A percentile compares a stretch with the other conserved stretches of the same genome.
Conservation (phyloP, 805 yeast genomes). For the Spathaspora hagerdaliae region DNA sequence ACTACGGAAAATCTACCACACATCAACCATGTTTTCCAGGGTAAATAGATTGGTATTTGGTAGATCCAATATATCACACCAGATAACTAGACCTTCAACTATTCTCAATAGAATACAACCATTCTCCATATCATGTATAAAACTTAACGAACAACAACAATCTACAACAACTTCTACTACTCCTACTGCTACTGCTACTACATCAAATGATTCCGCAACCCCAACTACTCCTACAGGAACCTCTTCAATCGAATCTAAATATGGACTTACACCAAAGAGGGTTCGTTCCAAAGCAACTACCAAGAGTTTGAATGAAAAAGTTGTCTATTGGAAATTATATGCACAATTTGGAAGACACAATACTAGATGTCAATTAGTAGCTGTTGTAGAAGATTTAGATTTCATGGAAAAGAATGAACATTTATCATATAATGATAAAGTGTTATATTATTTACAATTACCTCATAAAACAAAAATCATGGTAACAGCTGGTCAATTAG, state of each 20-base stretch:
- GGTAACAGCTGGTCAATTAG: conserved; percentile 78
- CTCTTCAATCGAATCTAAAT: not conserved
- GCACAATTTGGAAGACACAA: conserved; percentile 79
- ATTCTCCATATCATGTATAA: not conserved
- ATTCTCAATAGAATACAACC: not conserved
- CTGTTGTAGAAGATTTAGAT: conserved; percentile 62
- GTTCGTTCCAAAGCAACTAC: not conserved
- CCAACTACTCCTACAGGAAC: not conserved
- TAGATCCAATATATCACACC: not conserved
- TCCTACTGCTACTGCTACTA: too few species aligned
- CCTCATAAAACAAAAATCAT: conserved; percentile 72
- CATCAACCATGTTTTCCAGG: not conserved
- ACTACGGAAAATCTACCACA: not conserved
- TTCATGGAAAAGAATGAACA: conserved; percentile 53
- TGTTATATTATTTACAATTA: conserved; percentile 70
- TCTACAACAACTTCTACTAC: too few species aligned
- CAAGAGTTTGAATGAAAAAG: conserved; percentile 15
- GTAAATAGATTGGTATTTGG: not conserved
- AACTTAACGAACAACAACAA: not conserved
- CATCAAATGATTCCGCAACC: too few species aligned
- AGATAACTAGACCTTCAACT: not conserved
- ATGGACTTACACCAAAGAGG: not conserved
- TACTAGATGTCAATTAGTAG: conserved; percentile 72
- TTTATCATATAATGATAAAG: conserved; percentile 61
- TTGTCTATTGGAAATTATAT: conserved; percentile 68